Conservation (phyloP, 1,284 basidiomycete genomes). For the Termitomyces sp. region DNA sequence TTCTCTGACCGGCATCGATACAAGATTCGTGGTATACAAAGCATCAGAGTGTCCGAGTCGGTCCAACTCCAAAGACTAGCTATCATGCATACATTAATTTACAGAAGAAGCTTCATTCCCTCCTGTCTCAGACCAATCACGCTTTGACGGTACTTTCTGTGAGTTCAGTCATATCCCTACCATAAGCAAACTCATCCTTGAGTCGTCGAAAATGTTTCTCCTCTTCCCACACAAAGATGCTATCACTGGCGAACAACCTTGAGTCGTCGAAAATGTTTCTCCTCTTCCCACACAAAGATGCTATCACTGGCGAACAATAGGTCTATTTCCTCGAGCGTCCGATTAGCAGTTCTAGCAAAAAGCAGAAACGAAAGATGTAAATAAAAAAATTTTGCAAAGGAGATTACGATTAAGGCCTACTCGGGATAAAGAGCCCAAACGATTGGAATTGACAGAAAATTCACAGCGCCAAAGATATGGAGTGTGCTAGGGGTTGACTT, state of each 20-base stretch:
- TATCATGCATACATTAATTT: neutral
- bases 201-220: constrained; percentile 29
- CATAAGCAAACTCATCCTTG: constrained; percentile 20
- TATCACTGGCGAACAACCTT: constrained; percentile 42
- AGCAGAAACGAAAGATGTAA: neutral
- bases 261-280: constrained; percentile 27
- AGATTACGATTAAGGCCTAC: constrained; percentile 4
- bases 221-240: constrained; percentile 43
- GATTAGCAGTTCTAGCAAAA: constrained; percentile 35
- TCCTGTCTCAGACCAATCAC: neutral
- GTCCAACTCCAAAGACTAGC: too few relatives aligned
- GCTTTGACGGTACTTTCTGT: neutral
- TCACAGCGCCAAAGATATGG: constrained; percentile 42
- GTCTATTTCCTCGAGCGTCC: constrained; percentile 50
- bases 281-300: constrained; percentile 43
- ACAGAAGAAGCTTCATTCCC: neutral
- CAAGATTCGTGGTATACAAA: neutral
- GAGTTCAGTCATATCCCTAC: constrained; percentile 8
- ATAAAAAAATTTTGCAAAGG: neutral
- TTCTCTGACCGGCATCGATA: neutral
- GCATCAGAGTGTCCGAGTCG: neutral
- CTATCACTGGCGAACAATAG: constrained; percentile 41
- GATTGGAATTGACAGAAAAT: constrained; percentile 43
- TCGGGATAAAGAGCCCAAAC: constrained; percentile 49
- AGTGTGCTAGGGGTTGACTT: constrained; percentile 26